Evolutionary conservation across 805 yeast genomes (phyloP).

Genomic region (Saturnispora diversa): DNA sequence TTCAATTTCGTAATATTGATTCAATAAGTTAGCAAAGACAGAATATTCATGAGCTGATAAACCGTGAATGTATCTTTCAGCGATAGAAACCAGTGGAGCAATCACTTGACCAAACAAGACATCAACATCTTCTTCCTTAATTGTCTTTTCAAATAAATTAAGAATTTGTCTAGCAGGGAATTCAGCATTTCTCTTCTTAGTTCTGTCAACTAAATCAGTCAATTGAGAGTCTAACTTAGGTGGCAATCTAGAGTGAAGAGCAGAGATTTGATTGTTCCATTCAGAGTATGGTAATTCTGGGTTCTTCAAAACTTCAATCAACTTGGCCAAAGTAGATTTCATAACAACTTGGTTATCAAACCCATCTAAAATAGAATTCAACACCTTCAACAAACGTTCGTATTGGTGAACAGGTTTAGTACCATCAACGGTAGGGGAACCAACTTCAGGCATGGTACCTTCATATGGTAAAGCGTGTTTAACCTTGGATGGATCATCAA

Average conservation of each 20-base stretch:
- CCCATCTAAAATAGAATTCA: conserved; percentile 78
- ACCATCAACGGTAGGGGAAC: conserved; percentile 77
- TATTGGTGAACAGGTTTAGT: conserved; percentile 76
- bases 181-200: conserved; percentile 58
- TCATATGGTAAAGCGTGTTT: conserved; percentile 94
- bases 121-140: conserved; percentile 41
- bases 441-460: conserved; percentile 85
- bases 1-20: conserved; percentile 73
- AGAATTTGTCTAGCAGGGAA: conserved; percentile 88
- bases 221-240: conserved; percentile 63
- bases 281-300: conserved; percentile 86
- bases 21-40: conserved; percentile 61
- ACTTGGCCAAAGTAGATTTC: conserved; percentile 69
- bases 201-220: conserved; percentile 56
- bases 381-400: conserved; percentile 46
- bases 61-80: conserved; percentile 64
- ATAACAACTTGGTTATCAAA: conserved; percentile 93
- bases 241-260: conserved; percentile 87
- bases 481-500: conserved; percentile 95
- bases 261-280: conserved; percentile 81
- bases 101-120: conserved; percentile 46
- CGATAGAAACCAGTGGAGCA: conserved; percentile 67
- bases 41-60: conserved; percentile 75
- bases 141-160: conserved; percentile 59
- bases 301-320: conserved; percentile 67